These are phyloP conservation scores for Dothistroma pini DNA, from an alignment of 2,329 filamentous ascomycete species.

Conservation along the genomic window DNA sequence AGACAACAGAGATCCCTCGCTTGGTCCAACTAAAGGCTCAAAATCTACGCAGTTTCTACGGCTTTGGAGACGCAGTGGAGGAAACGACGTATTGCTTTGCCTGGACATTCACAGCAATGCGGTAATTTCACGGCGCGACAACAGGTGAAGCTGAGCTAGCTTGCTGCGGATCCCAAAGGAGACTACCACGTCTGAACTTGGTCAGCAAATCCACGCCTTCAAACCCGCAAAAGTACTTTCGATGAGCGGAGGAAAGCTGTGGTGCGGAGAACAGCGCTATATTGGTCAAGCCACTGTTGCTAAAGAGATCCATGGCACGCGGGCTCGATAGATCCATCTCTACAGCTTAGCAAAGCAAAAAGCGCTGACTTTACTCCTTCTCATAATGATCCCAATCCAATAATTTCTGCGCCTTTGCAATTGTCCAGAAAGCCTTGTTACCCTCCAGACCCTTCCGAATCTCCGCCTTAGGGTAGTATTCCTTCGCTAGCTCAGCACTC, in stretches of 20 bases:
- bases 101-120: too few relatives aligned
- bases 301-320: too few relatives aligned
- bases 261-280: too few relatives aligned
- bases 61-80: not conserved
- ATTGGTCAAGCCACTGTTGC: too few relatives aligned
- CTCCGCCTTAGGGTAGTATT: slow-evolving; percentile 28
- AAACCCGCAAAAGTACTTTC: too few relatives aligned
- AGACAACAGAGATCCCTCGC: not conserved
- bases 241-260: too few relatives aligned
- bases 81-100: not conserved
- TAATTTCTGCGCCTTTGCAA: slow-evolving; percentile 25
- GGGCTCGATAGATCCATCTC: too few relatives aligned
- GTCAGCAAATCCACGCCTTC: too few relatives aligned
- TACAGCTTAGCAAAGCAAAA: not conserved
- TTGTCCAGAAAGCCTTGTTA: slow-evolving; percentile 28
- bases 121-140: too few relatives aligned
- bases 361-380: slow-evolving; percentile 15
- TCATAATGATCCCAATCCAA: slow-evolving; percentile 29
- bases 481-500: slow-evolving; percentile 26
- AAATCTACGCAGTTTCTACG: not conserved
- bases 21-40: not conserved
- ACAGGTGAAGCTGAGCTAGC: too few relatives aligned
- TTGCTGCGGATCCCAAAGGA: too few relatives aligned
- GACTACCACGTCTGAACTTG: too few relatives aligned
- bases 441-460: slow-evolving; percentile 23